Conservation (phyloP, 129 eudicot species). For the Smallanthus sonchifolius region DNA sequence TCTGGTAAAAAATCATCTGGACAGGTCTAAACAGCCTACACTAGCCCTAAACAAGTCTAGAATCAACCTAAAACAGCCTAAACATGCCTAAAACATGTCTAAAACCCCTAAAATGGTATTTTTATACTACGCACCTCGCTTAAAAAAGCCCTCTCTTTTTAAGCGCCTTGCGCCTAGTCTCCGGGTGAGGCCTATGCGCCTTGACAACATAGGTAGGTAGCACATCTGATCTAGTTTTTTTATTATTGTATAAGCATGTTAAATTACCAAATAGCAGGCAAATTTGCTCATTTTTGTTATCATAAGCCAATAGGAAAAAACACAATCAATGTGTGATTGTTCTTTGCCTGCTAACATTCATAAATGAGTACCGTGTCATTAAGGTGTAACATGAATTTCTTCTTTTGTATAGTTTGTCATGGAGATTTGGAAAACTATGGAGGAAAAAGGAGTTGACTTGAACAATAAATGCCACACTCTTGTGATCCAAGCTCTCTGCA, state of each 20-base stretch:
- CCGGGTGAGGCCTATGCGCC: too few relatives aligned
- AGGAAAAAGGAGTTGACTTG: slow-evolving; percentile 50
- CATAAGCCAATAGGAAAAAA: not conserved
- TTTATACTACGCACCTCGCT: too few relatives aligned
- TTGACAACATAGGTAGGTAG: not conserved
- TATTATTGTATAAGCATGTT: not conserved
- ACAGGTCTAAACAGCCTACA: too few relatives aligned
- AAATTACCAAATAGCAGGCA: not conserved
- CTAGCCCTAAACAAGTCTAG: too few relatives aligned
- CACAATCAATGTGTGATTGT: not conserved
- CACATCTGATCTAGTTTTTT: not conserved
- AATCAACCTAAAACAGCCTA: too few relatives aligned
- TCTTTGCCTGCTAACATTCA: not conserved
- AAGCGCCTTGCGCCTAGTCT: too few relatives aligned
- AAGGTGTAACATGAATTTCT: slow-evolving; percentile 16
- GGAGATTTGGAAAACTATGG: slow-evolving; percentile 72
- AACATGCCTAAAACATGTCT: too few relatives aligned
- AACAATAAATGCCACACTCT: slow-evolving; percentile 42
- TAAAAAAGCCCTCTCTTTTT: too few relatives aligned
- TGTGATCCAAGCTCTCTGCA: slow-evolving; percentile 62
- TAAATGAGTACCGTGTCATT: not conserved
- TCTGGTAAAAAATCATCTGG: too few relatives aligned
- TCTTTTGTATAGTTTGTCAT: slow-evolving; percentile 63
- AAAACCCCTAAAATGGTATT: too few relatives aligned
- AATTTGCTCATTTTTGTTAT: not conserved